Evolutionary conservation across 2,329 filamentous ascomycete species (phyloP).

Genomic region (Phaeomoniella chlamydospora): DNA sequence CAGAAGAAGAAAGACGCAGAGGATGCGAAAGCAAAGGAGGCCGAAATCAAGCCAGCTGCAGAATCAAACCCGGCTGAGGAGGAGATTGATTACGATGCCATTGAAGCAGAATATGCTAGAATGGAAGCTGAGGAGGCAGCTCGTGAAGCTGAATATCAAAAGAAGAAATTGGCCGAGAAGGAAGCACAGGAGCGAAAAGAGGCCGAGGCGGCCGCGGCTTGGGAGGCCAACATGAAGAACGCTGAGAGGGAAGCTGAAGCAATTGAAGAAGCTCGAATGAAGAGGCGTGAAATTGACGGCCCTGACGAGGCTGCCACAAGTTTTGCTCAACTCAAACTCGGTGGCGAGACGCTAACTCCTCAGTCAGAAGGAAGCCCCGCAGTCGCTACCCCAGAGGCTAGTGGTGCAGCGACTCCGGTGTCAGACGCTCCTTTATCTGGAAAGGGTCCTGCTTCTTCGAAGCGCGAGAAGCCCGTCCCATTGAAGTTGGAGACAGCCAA

Average conservation of each 20-base stretch:
- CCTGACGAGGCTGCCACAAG: slow-evolving; percentile 21
- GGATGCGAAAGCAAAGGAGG: not conserved
- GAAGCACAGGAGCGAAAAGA: slow-evolving; percentile 30
- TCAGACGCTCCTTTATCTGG: slow-evolving; percentile 30
- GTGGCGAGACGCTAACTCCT: slow-evolving; percentile 17
- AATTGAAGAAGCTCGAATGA: slow-evolving; percentile 25
- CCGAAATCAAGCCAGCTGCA: slow-evolving; percentile 9
- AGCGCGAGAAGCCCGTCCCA: slow-evolving; percentile 65
- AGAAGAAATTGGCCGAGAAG: slow-evolving; percentile 70
- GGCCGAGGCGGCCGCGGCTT: slow-evolving; percentile 27
- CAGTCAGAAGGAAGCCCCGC: slow-evolving; percentile 18
- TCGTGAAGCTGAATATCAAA: slow-evolving; percentile 36
- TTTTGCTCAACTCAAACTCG: slow-evolving; percentile 29
- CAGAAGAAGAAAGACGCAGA: slow-evolving; percentile 8
- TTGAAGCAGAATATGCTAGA: slow-evolving; percentile 30
- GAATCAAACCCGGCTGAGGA: slow-evolving; percentile 18
- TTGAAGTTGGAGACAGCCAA: slow-evolving; percentile 83
- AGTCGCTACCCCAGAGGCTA: slow-evolving; percentile 23
- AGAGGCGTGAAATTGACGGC: slow-evolving; percentile 22
- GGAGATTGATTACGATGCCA: slow-evolving; percentile 30
- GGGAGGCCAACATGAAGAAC: slow-evolving; percentile 32
- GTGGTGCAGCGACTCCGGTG: slow-evolving; percentile 29
- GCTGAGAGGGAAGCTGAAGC: slow-evolving; percentile 33
- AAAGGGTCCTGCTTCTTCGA: slow-evolving; percentile 45
- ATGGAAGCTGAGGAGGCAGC: slow-evolving; percentile 30